These are phyloP conservation scores for Penicillium concentricum DNA, from an alignment of 2,329 filamentous ascomycete species.

Conservation along the genomic window DNA sequence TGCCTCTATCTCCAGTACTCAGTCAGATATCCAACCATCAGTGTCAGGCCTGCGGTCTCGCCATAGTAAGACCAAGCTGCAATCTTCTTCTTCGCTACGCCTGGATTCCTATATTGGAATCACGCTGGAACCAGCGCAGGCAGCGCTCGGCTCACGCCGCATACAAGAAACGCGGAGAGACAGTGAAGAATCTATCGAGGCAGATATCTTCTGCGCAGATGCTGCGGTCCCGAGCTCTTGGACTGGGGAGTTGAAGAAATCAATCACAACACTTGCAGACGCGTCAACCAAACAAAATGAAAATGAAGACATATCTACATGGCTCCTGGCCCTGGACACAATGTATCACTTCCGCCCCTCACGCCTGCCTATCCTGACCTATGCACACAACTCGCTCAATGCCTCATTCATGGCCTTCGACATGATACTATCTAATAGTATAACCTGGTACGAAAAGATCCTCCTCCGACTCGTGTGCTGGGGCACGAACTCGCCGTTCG, in stretches of 20 bases:
- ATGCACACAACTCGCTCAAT: slow-evolving; percentile 42
- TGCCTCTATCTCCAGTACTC: not conserved
- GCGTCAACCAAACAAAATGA: not conserved
- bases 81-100: not conserved
- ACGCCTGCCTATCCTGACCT: slow-evolving; percentile 47
- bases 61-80: not conserved
- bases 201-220: slow-evolving; percentile 49
- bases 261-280: slow-evolving; percentile 3
- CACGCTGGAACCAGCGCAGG: slow-evolving; percentile 51
- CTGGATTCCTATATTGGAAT: slow-evolving; percentile 41
- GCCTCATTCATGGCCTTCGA: slow-evolving; percentile 59
- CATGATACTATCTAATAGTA: slow-evolving; percentile 41
- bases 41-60: not conserved
- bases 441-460: slow-evolving; percentile 28
- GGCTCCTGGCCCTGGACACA: slow-evolving; percentile 57
- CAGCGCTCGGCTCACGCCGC: slow-evolving; percentile 32
- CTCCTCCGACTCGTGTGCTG: slow-evolving; percentile 46
- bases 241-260: slow-evolving; percentile 30
- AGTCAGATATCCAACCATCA: not conserved
- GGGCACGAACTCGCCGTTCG: slow-evolving; percentile 50
- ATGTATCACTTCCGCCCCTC: slow-evolving; percentile 59
- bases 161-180: slow-evolving; percentile 1
- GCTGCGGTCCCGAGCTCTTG: slow-evolving; percentile 51
- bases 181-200: not conserved
- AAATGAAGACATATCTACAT: slow-evolving; percentile 32